Base-by-base conservation (phyloP, 148 eudicot species). In the Beta vulgaris region DNA sequence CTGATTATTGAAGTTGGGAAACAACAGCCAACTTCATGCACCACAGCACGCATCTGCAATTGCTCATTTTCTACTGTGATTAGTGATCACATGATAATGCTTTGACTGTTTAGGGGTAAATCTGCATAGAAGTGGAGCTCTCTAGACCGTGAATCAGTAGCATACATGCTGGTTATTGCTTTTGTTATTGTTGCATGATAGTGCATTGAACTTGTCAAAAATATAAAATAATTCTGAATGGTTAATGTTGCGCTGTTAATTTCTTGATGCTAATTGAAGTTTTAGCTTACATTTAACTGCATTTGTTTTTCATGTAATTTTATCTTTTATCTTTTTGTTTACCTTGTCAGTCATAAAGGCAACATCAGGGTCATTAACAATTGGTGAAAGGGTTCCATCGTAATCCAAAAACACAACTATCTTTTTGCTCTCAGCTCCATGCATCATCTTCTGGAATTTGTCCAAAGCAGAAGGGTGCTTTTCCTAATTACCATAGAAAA, bases 1-100 rank as follows among this genome's bases (percentile, higher is more conserved):
- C 84, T 88, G 78, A 88, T 86, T 64, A 88, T 84, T 77, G 91
- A 84, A 61, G 91, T 88, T 32, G 91, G 91, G 37, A 88, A 88
- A 81, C 79, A 77, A 23, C 80, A 49, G 23, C 85, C 91, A 63
- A 84, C 86, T 54, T 86, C 85, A 54, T 55, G 77, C 68, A 88
- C 83, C 69, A 88, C 88, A 39, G 60, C 36, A 11, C 84, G 79
- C 91, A 88, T 88, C 91, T 88, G 89, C 60, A 60, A 58, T 60
- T 10, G 2, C 55, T 29, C 40, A 69, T 26, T 6, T 60, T 18
- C 2, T 54, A 40, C 16, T 61, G n/a, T 26, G 14, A 25, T 44
- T 42, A 67, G 25, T 64, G 34, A 69, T 39, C 9, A 59, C 69
- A 60, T 28, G 26, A 31, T 55, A 16, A 29, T 59, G 32, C 13